Percentiles rank a stretch among this genome's conserved stretches.
Evolutionary conservation across 1,139 yeast genomes (phyloP).

Genomic region (Diutina mesorugosa): DNA sequence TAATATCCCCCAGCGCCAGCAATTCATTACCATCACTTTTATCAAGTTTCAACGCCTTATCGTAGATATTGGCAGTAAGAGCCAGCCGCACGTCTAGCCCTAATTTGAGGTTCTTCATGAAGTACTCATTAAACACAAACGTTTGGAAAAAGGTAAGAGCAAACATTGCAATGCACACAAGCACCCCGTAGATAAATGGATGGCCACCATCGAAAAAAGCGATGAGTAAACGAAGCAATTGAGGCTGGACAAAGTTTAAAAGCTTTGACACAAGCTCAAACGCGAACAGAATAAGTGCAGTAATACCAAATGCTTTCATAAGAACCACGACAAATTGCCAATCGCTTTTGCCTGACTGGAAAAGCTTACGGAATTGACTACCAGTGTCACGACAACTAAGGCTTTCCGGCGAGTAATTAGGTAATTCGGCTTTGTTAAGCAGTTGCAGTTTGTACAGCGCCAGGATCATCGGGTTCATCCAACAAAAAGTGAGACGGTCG

Average conservation of each 20-base stretch:
- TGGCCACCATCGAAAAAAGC: not conserved
- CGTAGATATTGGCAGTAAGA: not conserved
- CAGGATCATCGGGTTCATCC: conserved; percentile 47
- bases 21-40: not conserved
- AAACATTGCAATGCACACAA: not conserved
- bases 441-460: conserved; percentile 36
- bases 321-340: conserved; percentile 32
- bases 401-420: conserved; percentile 35
- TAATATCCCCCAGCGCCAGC: conserved; percentile 61
- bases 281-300: conserved; percentile 26
- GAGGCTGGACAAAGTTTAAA: conserved; percentile 43
- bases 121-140: not conserved
- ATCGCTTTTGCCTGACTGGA: conserved; percentile 3
- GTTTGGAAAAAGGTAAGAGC: not conserved
- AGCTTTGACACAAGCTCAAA: conserved; percentile 33
- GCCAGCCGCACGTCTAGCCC: not conserved
- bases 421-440: conserved; percentile 38
- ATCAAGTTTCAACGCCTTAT: not conserved
- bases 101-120: not conserved
- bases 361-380: not conserved
- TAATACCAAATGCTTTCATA: conserved; percentile 33
- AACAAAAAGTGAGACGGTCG: conserved; percentile 39
- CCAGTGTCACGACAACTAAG: conserved; percentile 26
- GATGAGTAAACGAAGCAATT: conserved; percentile 30
- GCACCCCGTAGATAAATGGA: not conserved